A percentile compares a stretch with the other conserved stretches of the same genome.
Conservation (phyloP, 2,329 filamentous ascomycete species). For the Microcyclospora pomicola region DNA sequence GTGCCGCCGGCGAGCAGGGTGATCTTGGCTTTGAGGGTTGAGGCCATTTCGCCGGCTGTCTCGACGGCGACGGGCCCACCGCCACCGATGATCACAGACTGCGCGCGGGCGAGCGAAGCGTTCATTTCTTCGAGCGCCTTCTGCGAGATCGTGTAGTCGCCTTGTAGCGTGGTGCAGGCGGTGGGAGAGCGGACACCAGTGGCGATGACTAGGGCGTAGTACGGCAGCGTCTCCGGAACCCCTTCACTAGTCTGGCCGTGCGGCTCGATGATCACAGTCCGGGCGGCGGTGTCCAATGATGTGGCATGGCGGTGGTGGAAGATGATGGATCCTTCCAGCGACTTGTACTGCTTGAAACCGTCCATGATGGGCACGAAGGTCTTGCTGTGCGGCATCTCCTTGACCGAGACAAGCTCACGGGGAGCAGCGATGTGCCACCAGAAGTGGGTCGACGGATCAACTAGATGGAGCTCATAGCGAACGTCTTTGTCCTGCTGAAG, state of each 20-base stretch:
- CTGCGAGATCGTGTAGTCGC: constrained; percentile 19
- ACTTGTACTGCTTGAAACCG: constrained; percentile 38
- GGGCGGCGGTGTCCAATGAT: constrained; percentile 29
- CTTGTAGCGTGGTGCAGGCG: constrained; percentile 31
- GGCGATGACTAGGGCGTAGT: constrained; percentile 43
- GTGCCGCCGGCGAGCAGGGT: constrained; percentile 31
- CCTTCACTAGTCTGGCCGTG: constrained; percentile 1
- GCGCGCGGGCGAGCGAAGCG: constrained; percentile 20
- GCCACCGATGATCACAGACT: constrained; percentile 23
- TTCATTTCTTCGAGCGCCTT: constrained; percentile 21
- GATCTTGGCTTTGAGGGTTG: constrained; percentile 25
- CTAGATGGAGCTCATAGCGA: constrained; percentile 39
- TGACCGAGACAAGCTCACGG: constrained; percentile 36
- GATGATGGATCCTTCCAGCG: constrained; percentile 19
- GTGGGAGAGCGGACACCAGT: constrained; percentile 38
- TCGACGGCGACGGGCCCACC: constrained; percentile 27
- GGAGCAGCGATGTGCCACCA: constrained; percentile 41
- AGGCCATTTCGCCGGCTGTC: constrained; percentile 25
- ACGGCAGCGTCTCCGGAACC: constrained; percentile 28
- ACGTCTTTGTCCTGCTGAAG: constrained; percentile 15
- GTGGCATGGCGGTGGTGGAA: constrained; percentile 39
- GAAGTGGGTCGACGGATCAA: constrained; percentile 40
- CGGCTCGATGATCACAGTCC: constrained; percentile 32
- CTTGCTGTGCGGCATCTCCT: constrained; percentile 34
- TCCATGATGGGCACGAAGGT: constrained; percentile 37